A percentile compares a stretch with the other conserved stretches of the same genome.
Conservation (phyloP, 116 monocot genomes). For the Papilionanthe hybrid region DNA sequence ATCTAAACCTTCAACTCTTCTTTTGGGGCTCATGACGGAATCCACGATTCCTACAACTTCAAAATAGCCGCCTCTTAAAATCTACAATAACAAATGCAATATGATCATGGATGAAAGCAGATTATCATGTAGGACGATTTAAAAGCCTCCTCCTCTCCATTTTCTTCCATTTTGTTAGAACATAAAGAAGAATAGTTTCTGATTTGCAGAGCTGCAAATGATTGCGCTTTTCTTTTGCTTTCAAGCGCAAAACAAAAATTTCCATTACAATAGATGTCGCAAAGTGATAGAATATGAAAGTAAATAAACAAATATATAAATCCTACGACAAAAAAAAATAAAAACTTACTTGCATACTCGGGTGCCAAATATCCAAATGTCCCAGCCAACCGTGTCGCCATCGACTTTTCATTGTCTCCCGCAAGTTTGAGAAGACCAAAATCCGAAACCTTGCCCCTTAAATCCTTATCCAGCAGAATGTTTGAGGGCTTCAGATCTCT, state of each 20-base stretch:
- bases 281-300: too few relatives aligned
- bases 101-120: background rate
- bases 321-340: background rate
- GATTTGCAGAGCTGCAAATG: background rate
- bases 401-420: constrained; percentile 33
- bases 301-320: background rate
- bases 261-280: background rate
- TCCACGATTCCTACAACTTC: background rate
- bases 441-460: constrained; percentile 62
- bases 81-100: background rate
- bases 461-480: constrained; percentile 41
- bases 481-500: constrained; percentile 57
- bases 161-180: background rate
- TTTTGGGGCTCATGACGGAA: too few relatives aligned
- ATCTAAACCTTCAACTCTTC: too few relatives aligned
- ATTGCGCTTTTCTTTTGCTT: background rate
- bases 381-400: constrained; percentile 53
- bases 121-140: background rate
- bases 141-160: background rate
- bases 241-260: background rate
- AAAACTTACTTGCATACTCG: constrained; percentile 5
- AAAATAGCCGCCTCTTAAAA: background rate
- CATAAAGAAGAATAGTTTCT: background rate
- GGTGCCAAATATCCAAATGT: constrained; percentile 39
- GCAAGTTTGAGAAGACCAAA: constrained; percentile 58